phyloP scores from a whole-genome alignment of 2,329 filamentous ascomycete species.

The Aspergillus sojae region DNA sequence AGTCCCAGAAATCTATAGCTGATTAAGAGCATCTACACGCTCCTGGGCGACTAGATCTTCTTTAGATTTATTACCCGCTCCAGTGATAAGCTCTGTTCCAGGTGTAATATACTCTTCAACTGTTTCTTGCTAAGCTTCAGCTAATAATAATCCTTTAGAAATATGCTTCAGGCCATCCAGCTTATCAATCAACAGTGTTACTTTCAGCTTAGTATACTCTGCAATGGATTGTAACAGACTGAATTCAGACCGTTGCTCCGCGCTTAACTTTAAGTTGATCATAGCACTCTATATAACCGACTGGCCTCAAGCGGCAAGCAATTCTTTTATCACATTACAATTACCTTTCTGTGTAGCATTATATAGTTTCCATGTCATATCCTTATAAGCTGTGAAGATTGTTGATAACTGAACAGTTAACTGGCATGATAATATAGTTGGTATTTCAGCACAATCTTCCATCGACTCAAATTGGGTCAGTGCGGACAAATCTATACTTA shows the following conservation, averaged over 20 bases:
- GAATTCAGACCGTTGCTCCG: not conserved
- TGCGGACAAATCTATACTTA: not conserved
- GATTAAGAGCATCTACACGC: not conserved
- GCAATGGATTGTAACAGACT: not conserved
- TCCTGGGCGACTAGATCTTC: slow-evolving; percentile 8
- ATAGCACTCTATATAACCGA: not conserved
- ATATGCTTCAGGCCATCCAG: not conserved
- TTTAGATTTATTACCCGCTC: not conserved
- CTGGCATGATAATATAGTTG: not conserved
- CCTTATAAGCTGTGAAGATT: not conserved
- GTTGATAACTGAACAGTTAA: not conserved
- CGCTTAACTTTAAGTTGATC: not conserved
- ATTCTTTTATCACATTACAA: not conserved
- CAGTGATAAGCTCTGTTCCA: not conserved
- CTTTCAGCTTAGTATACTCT: not conserved
- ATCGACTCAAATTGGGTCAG: not conserved
- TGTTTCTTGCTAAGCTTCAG: not conserved
- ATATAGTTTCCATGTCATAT: not conserved
- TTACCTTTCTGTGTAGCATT: not conserved
- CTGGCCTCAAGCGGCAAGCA: not conserved
- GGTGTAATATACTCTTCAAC: not conserved
- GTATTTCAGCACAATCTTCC: not conserved
- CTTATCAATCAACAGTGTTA: not conserved
- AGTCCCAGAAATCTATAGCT: not conserved
- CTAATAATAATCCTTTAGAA: not conserved